Evolutionary conservation across 2,329 filamentous ascomycete genomes (phyloP).

Genomic region (Juglanconis oblonga): DNA sequence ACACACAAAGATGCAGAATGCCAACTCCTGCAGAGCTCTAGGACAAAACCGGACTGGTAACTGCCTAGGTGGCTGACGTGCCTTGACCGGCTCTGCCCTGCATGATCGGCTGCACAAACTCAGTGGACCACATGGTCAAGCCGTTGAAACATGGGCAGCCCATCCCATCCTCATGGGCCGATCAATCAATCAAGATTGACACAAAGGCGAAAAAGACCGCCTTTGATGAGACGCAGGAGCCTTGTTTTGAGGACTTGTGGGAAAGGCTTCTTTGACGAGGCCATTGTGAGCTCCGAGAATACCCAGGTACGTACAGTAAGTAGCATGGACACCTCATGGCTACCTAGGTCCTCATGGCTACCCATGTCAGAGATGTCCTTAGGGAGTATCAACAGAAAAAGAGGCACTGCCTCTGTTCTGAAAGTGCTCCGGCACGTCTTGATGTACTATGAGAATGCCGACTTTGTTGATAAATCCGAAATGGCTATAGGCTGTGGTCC

Average conservation of each 20-base stretch:
- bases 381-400: background rate
- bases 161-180: background rate
- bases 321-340: too few species aligned
- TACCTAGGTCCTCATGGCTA: too few species aligned
- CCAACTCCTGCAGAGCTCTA: background rate
- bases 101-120: background rate
- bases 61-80: background rate
- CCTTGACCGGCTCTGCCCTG: background rate
- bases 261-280: background rate
- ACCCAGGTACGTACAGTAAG: too few species aligned
- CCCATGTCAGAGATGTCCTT: too few species aligned
- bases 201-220: background rate
- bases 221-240: background rate
- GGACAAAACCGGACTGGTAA: background rate
- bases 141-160: background rate
- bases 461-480: background rate
- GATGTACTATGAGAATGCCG: too few species aligned
- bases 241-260: background rate
- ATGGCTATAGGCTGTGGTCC: background rate
- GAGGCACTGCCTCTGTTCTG: background rate
- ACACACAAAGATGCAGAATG: background rate
- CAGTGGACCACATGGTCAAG: background rate
- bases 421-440: too few species aligned
- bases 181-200: background rate
- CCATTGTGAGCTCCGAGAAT: too few species aligned